These are phyloP conservation scores for Penicillium crustosum DNA, from an alignment of 2,329 filamentous ascomycete species.

Conservation along the genomic window DNA sequence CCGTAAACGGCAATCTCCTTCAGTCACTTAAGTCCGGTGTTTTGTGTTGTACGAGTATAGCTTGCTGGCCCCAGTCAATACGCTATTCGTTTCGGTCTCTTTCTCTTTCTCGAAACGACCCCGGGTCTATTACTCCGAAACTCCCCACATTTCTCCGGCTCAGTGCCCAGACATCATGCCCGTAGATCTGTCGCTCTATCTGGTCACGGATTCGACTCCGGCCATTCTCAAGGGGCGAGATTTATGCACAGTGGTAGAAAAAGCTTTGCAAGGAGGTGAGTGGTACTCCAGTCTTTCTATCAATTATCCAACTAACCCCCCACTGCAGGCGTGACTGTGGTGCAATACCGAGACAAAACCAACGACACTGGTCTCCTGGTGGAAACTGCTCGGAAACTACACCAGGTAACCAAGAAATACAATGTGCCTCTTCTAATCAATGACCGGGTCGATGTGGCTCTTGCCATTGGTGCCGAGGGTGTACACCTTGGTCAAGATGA, in stretches of 20 bases:
- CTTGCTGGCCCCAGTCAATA: neutral
- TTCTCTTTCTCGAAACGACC: neutral
- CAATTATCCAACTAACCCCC: constrained; percentile 22
- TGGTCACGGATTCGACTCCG: constrained; percentile 91
- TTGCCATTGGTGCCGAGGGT: constrained; percentile 82
- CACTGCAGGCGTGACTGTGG: constrained; percentile 65
- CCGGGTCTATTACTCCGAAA: neutral
- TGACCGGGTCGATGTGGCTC: constrained; percentile 84
- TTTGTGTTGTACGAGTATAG: constrained; percentile 2
- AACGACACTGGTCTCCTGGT: constrained; percentile 72
- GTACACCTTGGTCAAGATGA: constrained; percentile 96
- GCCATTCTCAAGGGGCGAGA: constrained; percentile 72
- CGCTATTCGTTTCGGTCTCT: neutral
- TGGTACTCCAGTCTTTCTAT: neutral
- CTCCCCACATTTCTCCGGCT: neutral
- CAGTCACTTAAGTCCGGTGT: neutral
- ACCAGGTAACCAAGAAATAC: constrained; percentile 65
- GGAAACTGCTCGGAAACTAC: constrained; percentile 67
- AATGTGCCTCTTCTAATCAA: constrained; percentile 85
- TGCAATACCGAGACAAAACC: constrained; percentile 89
- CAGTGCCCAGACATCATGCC: constrained; percentile 33
- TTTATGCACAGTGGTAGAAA: constrained; percentile 70
- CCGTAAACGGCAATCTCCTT: constrained; percentile 7
- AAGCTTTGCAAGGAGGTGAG: constrained; percentile 70
- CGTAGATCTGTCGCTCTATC: constrained; percentile 78